Conservation (phyloP, 768 basidiomycete species). For the Cystobasidiopsis lactophilus region DNA sequence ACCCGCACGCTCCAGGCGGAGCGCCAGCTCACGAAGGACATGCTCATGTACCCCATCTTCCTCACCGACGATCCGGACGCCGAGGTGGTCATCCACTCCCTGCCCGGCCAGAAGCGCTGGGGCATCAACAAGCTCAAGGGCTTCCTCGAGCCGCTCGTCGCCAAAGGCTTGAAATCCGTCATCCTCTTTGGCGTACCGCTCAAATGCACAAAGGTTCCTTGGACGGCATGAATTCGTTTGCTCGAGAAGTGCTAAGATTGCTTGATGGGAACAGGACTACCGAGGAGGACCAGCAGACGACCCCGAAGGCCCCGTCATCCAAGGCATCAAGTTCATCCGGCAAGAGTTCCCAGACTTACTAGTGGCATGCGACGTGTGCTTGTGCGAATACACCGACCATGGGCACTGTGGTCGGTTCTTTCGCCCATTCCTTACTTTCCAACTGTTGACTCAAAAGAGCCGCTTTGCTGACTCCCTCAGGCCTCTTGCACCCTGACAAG, state of each 20-base stretch:
- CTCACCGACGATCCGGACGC: constrained; percentile 86
- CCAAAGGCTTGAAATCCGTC: constrained; percentile 73
- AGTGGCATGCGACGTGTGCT: constrained; percentile 84
- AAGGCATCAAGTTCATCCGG: constrained; percentile 60
- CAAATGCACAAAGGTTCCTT: constrained; percentile 47
- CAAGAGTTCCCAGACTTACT: constrained; percentile 59
- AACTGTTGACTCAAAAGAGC: too few relatives aligned
- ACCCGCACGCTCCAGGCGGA: constrained; percentile 69
- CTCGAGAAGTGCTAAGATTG: background rate
- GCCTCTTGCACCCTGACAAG: constrained; percentile 42
- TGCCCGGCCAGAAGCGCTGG: constrained; percentile 77
- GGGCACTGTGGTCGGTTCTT: constrained; percentile 62
- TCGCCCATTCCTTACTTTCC: background rate
- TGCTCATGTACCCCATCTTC: constrained; percentile 99
- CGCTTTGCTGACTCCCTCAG: too few relatives aligned
- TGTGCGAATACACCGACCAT: constrained; percentile 98
- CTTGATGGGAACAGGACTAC: constrained; percentile 38
- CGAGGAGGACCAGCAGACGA: constrained; percentile 78
- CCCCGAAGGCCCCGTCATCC: constrained; percentile 71
- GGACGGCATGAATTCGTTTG: background rate
- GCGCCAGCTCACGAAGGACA: constrained; percentile 54
- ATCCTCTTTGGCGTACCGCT: constrained; percentile 87
- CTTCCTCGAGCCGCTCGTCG: constrained; percentile 66
- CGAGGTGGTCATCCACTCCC: constrained; percentile 44
- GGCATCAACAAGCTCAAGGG: constrained; percentile 76